Evolutionary conservation across 2,329 filamentous ascomycete species (phyloP), one percentile per base, ranked within the genome.

Genomic region (Curvularia sp.): DNA sequence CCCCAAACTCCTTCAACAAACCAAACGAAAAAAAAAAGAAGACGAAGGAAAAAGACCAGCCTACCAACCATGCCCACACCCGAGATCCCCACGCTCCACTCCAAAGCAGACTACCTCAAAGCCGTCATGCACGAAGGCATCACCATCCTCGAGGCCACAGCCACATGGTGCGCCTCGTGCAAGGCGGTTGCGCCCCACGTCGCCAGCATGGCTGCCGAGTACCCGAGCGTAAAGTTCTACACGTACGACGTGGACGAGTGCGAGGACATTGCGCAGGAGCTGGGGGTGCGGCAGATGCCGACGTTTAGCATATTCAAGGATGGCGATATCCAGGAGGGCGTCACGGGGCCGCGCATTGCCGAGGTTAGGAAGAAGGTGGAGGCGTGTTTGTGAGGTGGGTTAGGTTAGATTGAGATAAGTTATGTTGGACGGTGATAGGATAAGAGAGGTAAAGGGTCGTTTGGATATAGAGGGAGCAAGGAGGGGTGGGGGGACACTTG

Each of bases 211-310:
- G 67, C 67, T 0, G 27, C 32, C 0, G 69, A 70, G 34, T 74
- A 67, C 36, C 64, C 66, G 4, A 61, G 65, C 9, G 61, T 70
- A 1, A 66, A 61, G 21, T 74, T 74, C 28, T 74, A 69, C 45
- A 67, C 65, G 5, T 73, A 72, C 50, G 70, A 74, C 30, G 69
- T 74, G 13, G 71, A 73, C 23, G 64, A 73, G 50, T 68, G 64
- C 36, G 67, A 70, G 45, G 70, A 74, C 51, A 65, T 73, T 25
- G 71, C 70, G 54, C 71, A 73, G 21, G 71, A 74, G 49, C 36
- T 73, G 23, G 71, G 71, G 1, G 70, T 74, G 0, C 54, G 59
- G 32, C 58, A 64, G 50, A 70, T 72, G 70, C 69, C 71, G 21
- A 69, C 59, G 5, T 72, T 74, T 46, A 70, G 65, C 36, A 60